Percentiles rank a stretch among this genome's conserved stretches.
Evolutionary conservation across 257 asterid genomes (phyloP).

Genomic region (Solanum dulcamara): DNA sequence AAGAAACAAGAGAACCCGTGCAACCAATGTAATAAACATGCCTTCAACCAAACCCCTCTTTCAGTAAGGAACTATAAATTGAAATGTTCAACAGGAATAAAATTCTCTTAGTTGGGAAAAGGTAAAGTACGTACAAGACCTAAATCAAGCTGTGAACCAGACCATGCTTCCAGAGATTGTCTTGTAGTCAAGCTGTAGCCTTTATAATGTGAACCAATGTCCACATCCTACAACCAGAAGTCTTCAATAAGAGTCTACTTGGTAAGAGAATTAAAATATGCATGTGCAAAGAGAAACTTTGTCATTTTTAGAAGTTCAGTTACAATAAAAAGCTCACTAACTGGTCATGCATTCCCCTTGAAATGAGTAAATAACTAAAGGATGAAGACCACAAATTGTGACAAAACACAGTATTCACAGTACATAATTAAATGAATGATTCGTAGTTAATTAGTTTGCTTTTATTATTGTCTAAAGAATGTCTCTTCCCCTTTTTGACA

Average conservation of each 20-base stretch:
- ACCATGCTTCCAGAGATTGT: constrained; percentile 88
- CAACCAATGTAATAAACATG: not conserved
- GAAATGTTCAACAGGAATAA: not conserved
- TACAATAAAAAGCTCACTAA: not conserved
- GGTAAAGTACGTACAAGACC: constrained; percentile 63
- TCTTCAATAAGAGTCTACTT: not conserved
- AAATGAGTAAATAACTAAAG: not conserved
- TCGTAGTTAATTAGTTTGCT: not conserved
- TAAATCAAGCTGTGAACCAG: constrained; percentile 76
- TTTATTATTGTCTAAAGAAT: not conserved
- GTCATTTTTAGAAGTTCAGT: not conserved
- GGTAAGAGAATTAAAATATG: not conserved
- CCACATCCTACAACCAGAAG: constrained; percentile 46
- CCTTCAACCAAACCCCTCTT: not conserved
- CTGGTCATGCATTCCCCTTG: not conserved
- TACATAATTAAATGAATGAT: not conserved
- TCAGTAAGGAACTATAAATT: not conserved
- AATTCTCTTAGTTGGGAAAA: not conserved
- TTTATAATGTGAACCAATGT: constrained; percentile 59
- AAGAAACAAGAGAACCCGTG: not conserved
- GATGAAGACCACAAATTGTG: not conserved
- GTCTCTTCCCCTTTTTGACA: not conserved
- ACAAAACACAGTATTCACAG: not conserved
- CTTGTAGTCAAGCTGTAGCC: constrained; percentile 69
- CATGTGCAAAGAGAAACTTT: not conserved